Evolutionary conservation across 129 eudicot species (phyloP).

Genomic region (Gnaphalium uliginosum): DNA sequence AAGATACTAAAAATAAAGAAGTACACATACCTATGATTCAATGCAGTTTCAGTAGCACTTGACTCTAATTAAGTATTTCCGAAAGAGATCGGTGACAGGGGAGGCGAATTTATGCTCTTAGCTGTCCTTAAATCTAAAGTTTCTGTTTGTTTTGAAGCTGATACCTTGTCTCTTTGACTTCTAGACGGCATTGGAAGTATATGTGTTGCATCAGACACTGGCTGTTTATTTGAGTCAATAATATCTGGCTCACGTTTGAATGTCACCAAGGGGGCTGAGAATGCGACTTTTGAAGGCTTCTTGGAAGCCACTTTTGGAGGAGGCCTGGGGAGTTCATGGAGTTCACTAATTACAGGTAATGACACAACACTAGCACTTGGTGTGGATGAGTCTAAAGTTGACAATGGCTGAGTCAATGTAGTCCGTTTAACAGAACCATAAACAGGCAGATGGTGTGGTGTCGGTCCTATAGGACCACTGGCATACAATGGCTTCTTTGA

Average conservation of each 20-base stretch:
- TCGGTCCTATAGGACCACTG: slow-evolving; percentile 57
- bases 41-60: slow-evolving; percentile 8
- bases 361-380: slow-evolving; percentile 44
- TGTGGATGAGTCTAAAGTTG: slow-evolving; percentile 39
- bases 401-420: slow-evolving; percentile 48
- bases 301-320: slow-evolving; percentile 45
- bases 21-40: slow-evolving; percentile 41
- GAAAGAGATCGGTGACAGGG: slow-evolving; percentile 47
- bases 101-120: slow-evolving; percentile 49
- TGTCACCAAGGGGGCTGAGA: slow-evolving; percentile 61
- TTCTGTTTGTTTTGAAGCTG: slow-evolving; percentile 39
- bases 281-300: slow-evolving; percentile 41
- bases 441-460: slow-evolving; percentile 38
- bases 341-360: slow-evolving; percentile 76
- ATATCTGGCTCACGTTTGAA: slow-evolving; percentile 42
- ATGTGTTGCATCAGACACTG: slow-evolving; percentile 29
- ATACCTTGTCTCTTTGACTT: slow-evolving; percentile 41
- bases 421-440: slow-evolving; percentile 62
- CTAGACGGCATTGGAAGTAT: slow-evolving; percentile 56
- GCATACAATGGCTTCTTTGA: slow-evolving; percentile 44
- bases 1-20: not conserved
- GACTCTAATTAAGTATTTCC: slow-evolving; percentile 26
- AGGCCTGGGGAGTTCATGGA: slow-evolving; percentile 94
- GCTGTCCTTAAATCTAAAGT: slow-evolving; percentile 27
- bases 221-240: slow-evolving; percentile 26